Evolutionary conservation across 306 rosid species (phyloP), one percentile per base, ranked within the genome.

Genomic region (Styphnolobium japonicum): DNA sequence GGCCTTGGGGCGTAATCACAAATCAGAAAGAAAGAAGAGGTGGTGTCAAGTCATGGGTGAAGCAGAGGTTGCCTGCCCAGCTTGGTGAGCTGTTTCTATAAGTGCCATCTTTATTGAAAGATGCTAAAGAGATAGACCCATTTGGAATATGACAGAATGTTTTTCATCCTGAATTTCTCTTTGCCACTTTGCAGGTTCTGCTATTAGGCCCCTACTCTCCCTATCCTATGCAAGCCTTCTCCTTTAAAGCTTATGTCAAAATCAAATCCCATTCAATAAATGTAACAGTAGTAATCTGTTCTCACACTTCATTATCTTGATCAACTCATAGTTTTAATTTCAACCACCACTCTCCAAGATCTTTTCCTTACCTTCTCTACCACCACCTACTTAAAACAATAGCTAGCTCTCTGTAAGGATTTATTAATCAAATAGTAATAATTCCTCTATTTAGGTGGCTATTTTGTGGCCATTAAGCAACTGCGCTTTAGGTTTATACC

Each of bases 21-120:
- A 67, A 83, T 85, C 70, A 68, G 82, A 81, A 67, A 83, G 79
- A 55, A 79, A 72, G 45, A 33, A 62, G 56, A 75, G 83, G 87
- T 90, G 93, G 49, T 83, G 92, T 90, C 91, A 81, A 85, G 90
- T 89, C 90, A 85, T 82, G 83, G 81, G 86, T 82, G 80, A 78
- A 73, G 70, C 86, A 86, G 81, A 73, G 69, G 33, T 84, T 81
- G 61, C 80, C 45, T 58, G 55, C 22, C 60, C 60, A 57, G 78
- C 45, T 81, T 19, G 62, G 85, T 77, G 83, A 85, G 82, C 81
- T 82, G 80, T 83, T 83, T 86, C 49, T 74, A 42, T 68, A 80
- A 64, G 83, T n/a, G 76, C 62, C 56, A 52, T 87, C 90, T 91
- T 91, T 87, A 89, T 88, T 77, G 91, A 83, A 89, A 88, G 90